Base-by-base conservation (phyloP, 1,284 basidiomycete species). In the Violaceomyces palustris region DNA sequence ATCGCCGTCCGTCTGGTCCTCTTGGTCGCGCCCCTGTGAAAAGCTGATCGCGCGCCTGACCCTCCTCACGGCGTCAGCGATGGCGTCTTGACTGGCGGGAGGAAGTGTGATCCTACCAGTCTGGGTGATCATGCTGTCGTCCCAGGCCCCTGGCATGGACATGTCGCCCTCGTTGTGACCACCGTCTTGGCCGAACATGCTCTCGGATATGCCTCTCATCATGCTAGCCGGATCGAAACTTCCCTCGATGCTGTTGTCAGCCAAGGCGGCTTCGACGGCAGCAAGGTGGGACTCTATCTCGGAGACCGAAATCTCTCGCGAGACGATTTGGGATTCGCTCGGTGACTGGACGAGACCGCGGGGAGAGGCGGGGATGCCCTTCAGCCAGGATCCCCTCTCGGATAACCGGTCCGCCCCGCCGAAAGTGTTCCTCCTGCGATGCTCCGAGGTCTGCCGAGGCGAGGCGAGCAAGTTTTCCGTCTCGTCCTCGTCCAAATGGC, bases 131-230 rank as follows among this genome's bases (percentile, higher is more conserved):
- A 44, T 44, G 25, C 40, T 24, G 31, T 29, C 42, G 30, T 53
- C 35, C 56, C 56, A 59, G 10, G 50, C 47, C 1, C 56, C 56
- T 5, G 56, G 56, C 32, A 50, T 45, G 14, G 50, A 30, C 12
- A 54, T 38, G 17, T 54, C 56, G 15, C 53, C 56, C 9, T 38
- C 35, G 21, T 45, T 58, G 19, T n/a, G n/a, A n/a, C n/a, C n/a
- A n/a, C n/a, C n/a, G n/a, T n/a, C n/a, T n/a, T n/a, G n/a, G 18
- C 53, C 50, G 47, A 59, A 59, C 28, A 50, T 59, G 23, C 56
- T 51, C 19, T 48, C 56, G n/a, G n/a, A n/a, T n/a, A n/a, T n/a
- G n/a, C n/a, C 18, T 50, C 34, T 14, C 29, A 30, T 4, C 29
- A 30, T 30, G 29, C 29, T 30, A 30, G 12, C 29, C 14, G 29